Base-by-base conservation (phyloP, 331 rosid genomes). In the Cydonia oblonga region DNA sequence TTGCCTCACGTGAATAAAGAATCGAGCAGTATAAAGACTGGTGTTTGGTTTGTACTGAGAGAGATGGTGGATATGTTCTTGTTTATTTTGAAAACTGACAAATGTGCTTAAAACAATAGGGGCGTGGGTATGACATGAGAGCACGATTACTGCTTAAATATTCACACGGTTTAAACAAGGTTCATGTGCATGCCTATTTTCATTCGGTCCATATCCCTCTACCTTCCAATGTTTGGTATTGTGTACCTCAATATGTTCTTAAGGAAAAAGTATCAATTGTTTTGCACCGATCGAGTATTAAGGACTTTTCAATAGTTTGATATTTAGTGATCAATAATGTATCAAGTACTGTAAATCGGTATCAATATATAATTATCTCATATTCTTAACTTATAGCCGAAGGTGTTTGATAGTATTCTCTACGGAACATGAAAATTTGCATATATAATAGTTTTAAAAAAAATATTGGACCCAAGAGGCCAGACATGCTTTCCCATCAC, bases 81-180 rank as follows among this genome's bases (percentile, higher is more conserved):
- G 60, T 82, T 46, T 69, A 69, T 81, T 83, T 79, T 70, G 76
- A 65, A 84, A 88, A 84, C 28, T 69, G 81, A 79, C 91, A 85
- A 85, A 54, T 54, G 22, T 63, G 22, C 75, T 33, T 35, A 61
- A 66, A 78, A 9, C 26, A 23, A 56, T 14, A 29, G 29, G 68
- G 26, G 30, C 13, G 64, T 69, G 63, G 30, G 25, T 26, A 26
- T 33, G 73, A 24, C 57, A 69, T 29, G 35, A 69, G 74, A 73
- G 19, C 61, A 56, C 75, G n/a, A 23, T 49, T 54, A 72, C 58
- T 56, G 56, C 44, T 51, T 29, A 71, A 62, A 83, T 73, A 81
- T 83, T 53, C 79, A 53, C 87, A 86, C 81, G 87, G 74, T 82
- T 85, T 85, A 87, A 82, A 85, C 79, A 78, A 81, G 72, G 40